Conservation (phyloP, 2,329 filamentous ascomycete species). For the Talaromyces sp. region DNA sequence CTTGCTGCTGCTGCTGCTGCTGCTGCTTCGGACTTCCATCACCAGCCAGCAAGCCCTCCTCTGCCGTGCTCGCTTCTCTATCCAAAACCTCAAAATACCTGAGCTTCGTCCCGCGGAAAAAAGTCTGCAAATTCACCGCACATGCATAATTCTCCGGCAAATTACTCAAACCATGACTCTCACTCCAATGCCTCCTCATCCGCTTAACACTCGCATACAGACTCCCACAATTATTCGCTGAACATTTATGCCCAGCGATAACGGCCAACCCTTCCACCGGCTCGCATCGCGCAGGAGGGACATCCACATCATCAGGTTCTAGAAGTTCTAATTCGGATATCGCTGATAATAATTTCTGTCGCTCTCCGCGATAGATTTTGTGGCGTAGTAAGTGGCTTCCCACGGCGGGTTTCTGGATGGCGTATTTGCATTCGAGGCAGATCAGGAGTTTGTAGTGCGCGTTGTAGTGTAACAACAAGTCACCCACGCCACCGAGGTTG, state of each 20-base stretch:
- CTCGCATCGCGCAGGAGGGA: neutral
- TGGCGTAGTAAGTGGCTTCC: conserved; percentile 10
- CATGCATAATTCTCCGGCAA: neutral
- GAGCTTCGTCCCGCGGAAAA: conserved; percentile 12
- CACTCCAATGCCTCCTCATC: conserved; percentile 8
- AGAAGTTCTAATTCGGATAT: neutral
- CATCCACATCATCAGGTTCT: conserved; percentile 2
- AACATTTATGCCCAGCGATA: conserved; percentile 7
- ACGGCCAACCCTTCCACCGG: conserved; percentile 3
- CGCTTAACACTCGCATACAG: conserved; percentile 8
- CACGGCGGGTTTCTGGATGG: conserved; percentile 12
- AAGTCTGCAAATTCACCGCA: conserved; percentile 9
- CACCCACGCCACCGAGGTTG: neutral
- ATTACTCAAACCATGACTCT: neutral
- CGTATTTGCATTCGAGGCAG: conserved; percentile 12
- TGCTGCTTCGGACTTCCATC: no score
- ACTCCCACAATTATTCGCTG: neutral
- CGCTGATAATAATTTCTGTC: neutral
- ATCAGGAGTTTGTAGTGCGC: conserved; percentile 3
- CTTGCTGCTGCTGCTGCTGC: neutral
- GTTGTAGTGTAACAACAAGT: conserved; percentile 4
- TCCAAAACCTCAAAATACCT: conserved; percentile 7
- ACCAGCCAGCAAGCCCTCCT: neutral
- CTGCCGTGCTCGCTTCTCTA: neutral
- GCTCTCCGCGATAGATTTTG: conserved; percentile 9